Evolutionary conservation across 768 basidiomycete species (phyloP).

Genomic region (Sarcodon aspratus): DNA sequence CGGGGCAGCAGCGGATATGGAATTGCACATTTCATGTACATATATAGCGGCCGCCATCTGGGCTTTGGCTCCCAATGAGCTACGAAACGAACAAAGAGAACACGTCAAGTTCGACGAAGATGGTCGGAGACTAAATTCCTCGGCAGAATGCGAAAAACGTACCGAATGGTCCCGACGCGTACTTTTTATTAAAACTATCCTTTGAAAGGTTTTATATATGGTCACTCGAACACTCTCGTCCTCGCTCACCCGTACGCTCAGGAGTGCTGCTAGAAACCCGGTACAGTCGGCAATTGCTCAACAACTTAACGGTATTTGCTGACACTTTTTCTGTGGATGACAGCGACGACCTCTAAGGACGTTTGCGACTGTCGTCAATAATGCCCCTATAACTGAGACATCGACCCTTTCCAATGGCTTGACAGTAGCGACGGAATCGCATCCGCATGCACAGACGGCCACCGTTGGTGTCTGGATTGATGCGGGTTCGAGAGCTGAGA

Average conservation of each 20-base stretch:
- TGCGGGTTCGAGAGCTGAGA: conserved; percentile 95
- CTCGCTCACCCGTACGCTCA: conserved; percentile 30
- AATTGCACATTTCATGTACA: too few relatives aligned
- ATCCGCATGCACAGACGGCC: conserved; percentile 86
- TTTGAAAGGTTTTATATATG: conserved; percentile 28
- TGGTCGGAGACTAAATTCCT: too few relatives aligned
- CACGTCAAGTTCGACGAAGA: too few relatives aligned
- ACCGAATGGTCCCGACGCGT: background rate
- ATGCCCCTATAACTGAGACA: conserved; percentile 76
- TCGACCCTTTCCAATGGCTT: conserved; percentile 92
- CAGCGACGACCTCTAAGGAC: conserved; percentile 45
- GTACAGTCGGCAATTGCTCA: conserved; percentile 16
- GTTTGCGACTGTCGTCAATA: conserved; percentile 64
- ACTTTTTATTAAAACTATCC: conserved; percentile 6
- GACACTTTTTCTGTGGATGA: conserved; percentile 2
- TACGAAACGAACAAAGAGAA: too few relatives aligned
- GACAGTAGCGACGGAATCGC: conserved; percentile 87
- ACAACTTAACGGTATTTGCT: conserved; percentile 1
- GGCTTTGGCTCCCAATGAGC: too few relatives aligned
- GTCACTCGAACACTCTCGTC: conserved; percentile 33
- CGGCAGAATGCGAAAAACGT: too few relatives aligned
- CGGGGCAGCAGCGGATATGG: too few relatives aligned
- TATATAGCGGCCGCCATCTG: too few relatives aligned
- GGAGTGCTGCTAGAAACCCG: conserved; percentile 23
- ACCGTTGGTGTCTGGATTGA: conserved; percentile 99